phyloP scores from a whole-genome alignment of 2,329 filamentous ascomycete genomes.

The Stagonosporopsis vannaccii region DNA sequence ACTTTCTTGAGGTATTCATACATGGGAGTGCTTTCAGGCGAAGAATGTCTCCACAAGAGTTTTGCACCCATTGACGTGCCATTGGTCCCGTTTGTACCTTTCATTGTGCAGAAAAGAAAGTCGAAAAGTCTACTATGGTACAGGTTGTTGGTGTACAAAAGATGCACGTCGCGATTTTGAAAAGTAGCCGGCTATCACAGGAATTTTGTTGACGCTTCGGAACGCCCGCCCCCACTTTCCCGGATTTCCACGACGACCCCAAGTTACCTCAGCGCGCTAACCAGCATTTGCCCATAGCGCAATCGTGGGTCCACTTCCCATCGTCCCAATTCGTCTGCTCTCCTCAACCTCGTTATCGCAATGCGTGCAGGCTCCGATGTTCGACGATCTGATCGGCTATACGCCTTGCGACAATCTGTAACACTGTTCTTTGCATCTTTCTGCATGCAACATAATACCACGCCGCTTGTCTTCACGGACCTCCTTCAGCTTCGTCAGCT shows the following conservation, averaged over 20 bases:
- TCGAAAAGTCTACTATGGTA: not conserved
- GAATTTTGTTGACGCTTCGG: conserved; percentile 12
- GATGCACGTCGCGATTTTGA: not conserved
- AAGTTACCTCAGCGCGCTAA: not conserved
- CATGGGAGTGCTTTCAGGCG: conserved; percentile 73
- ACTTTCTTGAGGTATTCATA: conserved; percentile 74
- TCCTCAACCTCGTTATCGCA: not conserved
- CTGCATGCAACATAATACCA: not conserved
- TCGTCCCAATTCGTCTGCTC: not conserved
- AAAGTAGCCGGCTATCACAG: conserved; percentile 13
- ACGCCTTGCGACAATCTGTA: not conserved
- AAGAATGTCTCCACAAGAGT: conserved; percentile 72
- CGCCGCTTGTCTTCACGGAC: not conserved
- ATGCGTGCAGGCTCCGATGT: not conserved
- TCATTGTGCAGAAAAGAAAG: conserved; percentile 8
- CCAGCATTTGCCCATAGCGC: not conserved
- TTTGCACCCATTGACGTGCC: conserved; percentile 29
- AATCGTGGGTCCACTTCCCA: not conserved
- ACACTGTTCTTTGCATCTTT: not conserved
- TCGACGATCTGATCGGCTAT: not conserved
- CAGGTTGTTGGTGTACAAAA: not conserved
- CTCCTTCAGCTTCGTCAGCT: not conserved
- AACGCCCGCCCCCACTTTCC: conserved; percentile 4
- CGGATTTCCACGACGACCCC: not conserved
- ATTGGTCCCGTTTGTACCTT: conserved; percentile 23